These are phyloP conservation scores for Stromatinia cepivora DNA, from an alignment of 2,329 filamentous ascomycete species.

Conservation along the genomic window DNA sequence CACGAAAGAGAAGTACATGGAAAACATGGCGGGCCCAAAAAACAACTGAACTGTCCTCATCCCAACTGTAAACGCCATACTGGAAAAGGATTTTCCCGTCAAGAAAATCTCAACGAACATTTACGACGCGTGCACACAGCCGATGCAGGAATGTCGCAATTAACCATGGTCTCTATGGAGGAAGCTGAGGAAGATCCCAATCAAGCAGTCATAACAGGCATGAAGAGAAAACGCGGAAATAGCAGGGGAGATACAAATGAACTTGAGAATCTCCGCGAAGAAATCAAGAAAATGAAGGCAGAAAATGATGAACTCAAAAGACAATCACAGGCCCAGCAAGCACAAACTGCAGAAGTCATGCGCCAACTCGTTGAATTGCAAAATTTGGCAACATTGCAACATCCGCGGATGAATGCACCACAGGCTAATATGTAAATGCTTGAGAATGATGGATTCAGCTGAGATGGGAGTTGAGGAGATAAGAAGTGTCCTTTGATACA, in stretches of 20 bases:
- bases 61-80: constrained; percentile 84
- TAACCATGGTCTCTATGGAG: constrained; percentile 38
- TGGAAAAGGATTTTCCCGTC: constrained; percentile 86
- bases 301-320: constrained; percentile 58
- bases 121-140: constrained; percentile 82
- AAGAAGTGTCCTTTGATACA: constrained; percentile 1
- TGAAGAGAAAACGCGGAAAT: constrained; percentile 48
- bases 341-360: constrained; percentile 23
- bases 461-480: neutral
- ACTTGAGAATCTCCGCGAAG: constrained; percentile 51
- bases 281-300: constrained; percentile 64
- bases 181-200: constrained; percentile 47
- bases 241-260: constrained; percentile 43
- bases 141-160: constrained; percentile 45
- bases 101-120: constrained; percentile 94
- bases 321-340: constrained; percentile 20
- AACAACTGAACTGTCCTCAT: constrained; percentile 83
- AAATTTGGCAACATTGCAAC: constrained; percentile 18
- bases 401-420: constrained; percentile 22
- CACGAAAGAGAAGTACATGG: constrained; percentile 92
- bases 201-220: constrained; percentile 45
- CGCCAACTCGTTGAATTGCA: constrained; percentile 24
- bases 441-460: neutral
- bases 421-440: constrained; percentile 21
- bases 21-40: constrained; percentile 71